Conservation (phyloP, 805 yeast species). For the Saccharomyces kudriavzevii region DNA sequence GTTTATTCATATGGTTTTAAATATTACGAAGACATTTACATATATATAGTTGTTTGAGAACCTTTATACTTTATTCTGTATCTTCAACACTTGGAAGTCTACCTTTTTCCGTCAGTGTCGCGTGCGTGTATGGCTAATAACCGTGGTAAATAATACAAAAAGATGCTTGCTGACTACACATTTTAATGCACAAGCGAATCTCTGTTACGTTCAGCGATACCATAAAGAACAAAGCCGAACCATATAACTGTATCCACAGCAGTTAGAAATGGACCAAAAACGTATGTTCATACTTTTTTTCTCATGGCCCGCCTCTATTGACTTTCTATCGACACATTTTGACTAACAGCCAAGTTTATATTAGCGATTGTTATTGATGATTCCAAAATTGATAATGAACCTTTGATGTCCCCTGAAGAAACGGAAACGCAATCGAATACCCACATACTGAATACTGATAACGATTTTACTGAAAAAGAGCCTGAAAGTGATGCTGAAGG, state of each 20-base stretch:
- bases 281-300: background rate
- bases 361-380: background rate
- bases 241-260: background rate
- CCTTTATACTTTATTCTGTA: background rate
- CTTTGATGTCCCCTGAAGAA: background rate
- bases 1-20: background rate
- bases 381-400: background rate
- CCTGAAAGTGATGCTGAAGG: background rate
- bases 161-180: background rate
- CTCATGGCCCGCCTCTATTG: background rate
- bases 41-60: constrained; percentile 1
- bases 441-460: background rate
- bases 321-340: background rate
- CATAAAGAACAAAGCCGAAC: background rate
- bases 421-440: background rate
- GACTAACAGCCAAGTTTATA: background rate
- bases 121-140: background rate
- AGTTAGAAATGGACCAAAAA: background rate
- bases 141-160: background rate
- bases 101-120: background rate
- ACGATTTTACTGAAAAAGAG: background rate
- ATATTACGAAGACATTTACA: background rate
- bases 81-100: background rate
- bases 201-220: background rate
- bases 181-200: background rate